A percentile compares a stretch with the other conserved stretches of the same genome.
These are phyloP conservation scores for Aureobasidium mangrovei DNA, from an alignment of 2,329 filamentous ascomycete genomes.

Conservation along the genomic window DNA sequence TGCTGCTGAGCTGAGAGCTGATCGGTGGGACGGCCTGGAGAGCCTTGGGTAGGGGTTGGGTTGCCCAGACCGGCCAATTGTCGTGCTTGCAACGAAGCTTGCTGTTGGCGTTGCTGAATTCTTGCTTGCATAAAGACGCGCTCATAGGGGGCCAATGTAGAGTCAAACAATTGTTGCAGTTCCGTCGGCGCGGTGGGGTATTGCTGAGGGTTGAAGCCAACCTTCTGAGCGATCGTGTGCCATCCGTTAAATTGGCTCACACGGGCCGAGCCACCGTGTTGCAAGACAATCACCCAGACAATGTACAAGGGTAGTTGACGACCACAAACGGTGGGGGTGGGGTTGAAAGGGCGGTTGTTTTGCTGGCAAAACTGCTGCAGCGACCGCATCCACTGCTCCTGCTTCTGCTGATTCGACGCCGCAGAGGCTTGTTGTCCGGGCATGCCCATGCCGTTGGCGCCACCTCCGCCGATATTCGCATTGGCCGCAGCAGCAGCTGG, in stretches of 20 bases:
- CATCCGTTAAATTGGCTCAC: slow-evolving; percentile 64
- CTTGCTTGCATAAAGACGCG: slow-evolving; percentile 53
- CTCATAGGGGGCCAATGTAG: slow-evolving; percentile 70
- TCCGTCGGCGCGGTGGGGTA: slow-evolving; percentile 58
- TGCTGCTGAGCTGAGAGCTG: slow-evolving; percentile 14
- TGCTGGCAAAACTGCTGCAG: slow-evolving; percentile 69
- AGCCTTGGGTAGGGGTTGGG: slow-evolving; percentile 18
- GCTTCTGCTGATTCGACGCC: slow-evolving; percentile 20
- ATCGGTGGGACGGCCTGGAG: slow-evolving; percentile 21
- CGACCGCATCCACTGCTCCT: slow-evolving; percentile 50
- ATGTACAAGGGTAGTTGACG: slow-evolving; percentile 65
- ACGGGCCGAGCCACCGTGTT: slow-evolving; percentile 66
- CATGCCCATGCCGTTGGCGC: slow-evolving; percentile 9
- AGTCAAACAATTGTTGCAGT: slow-evolving; percentile 63
- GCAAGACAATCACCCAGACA: slow-evolving; percentile 70
- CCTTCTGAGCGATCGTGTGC: slow-evolving; percentile 55
- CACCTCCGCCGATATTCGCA: slow-evolving; percentile 7
- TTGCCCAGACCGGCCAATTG: slow-evolving; percentile 33
- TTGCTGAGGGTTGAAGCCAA: slow-evolving; percentile 35
- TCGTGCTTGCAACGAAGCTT: slow-evolving; percentile 28
- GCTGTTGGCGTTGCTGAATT: slow-evolving; percentile 28
- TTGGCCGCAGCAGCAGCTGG: slow-evolving; percentile 16
- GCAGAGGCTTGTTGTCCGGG: slow-evolving; percentile 17
- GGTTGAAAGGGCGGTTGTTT: slow-evolving; percentile 64
- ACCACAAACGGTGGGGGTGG: slow-evolving; percentile 63